These are phyloP conservation scores for Hamamelis virginiana DNA, from an alignment of 164 flowering plant species.

Conservation along the genomic window DNA sequence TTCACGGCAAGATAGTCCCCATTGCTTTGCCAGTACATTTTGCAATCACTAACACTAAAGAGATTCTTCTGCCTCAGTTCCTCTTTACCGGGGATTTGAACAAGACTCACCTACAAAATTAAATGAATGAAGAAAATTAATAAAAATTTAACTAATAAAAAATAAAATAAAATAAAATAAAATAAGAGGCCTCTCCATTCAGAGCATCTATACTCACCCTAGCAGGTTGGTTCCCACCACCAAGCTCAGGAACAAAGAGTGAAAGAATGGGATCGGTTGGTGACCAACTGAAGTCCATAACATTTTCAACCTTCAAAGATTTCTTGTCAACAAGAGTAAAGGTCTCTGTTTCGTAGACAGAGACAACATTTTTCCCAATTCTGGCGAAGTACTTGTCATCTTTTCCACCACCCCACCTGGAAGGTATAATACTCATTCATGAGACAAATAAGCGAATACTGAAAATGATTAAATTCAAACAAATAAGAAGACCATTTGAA, in stretches of 20 bases:
- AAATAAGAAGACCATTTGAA: not conserved
- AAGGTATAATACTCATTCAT: not conserved
- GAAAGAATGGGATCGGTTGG: conserved; percentile 90
- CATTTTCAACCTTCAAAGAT: conserved; percentile 88
- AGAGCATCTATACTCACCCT: conserved; percentile 48
- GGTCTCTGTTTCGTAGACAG: conserved; percentile 97
- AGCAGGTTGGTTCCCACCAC: conserved; percentile 99
- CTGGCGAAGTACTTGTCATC: conserved; percentile 93
- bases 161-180: too few species aligned
- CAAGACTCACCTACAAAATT: conserved; percentile 63
- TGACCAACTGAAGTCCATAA: conserved; percentile 91
- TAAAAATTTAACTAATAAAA: too few species aligned
- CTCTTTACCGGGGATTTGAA: conserved; percentile 87
- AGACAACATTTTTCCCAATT: conserved; percentile 79
- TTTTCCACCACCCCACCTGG: conserved; percentile 94
- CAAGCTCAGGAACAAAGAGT: conserved; percentile 92
- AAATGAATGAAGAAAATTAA: not conserved
- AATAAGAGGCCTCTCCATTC: not conserved
- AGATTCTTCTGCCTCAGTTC: conserved; percentile 97
- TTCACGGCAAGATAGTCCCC: conserved; percentile 98
- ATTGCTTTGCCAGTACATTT: conserved; percentile 99
- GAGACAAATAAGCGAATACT: not conserved
- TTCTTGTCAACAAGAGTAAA: conserved; percentile 89
- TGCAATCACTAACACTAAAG: conserved; percentile 98
- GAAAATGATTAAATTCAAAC: too few species aligned